These are phyloP conservation scores for Chromera velia DNA, from an alignment of 73 alveolate species.

Conservation along the genomic window DNA sequence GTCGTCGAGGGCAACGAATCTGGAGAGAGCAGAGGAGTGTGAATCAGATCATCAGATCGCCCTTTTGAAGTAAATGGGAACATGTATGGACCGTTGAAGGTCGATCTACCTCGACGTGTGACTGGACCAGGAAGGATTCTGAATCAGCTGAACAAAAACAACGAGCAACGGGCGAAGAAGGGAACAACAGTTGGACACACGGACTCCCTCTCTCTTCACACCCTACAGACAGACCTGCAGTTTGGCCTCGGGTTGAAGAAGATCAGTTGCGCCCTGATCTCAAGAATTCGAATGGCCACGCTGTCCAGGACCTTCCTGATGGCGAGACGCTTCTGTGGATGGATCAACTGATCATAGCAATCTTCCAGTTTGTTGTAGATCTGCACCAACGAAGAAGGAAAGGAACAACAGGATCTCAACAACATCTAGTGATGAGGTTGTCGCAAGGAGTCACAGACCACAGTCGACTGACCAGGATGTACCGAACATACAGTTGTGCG, in stretches of 20 bases:
- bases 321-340: slow-evolving; percentile 90
- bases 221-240: too few relatives aligned
- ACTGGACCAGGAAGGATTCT: too few relatives aligned
- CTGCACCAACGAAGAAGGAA: background rate
- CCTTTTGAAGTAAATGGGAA: too few relatives aligned
- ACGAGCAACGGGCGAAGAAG: too few relatives aligned
- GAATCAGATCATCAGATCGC: too few relatives aligned
- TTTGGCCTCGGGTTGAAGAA: background rate
- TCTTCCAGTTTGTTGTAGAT: slow-evolving; percentile 80
- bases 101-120: too few relatives aligned
- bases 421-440: background rate
- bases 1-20: background rate
- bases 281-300: background rate
- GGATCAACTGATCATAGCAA: slow-evolving; percentile 95
- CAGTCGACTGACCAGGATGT: background rate
- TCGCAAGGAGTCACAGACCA: background rate
- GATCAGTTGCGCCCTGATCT: background rate
- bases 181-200: too few relatives aligned
- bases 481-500: background rate
- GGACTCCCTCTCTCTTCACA: too few relatives aligned
- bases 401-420: background rate
- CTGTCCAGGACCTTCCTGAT: slow-evolving; percentile 78
- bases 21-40: too few relatives aligned
- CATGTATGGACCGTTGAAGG: too few relatives aligned
- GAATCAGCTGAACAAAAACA: too few relatives aligned